These are phyloP conservation scores for Rhazya stricta DNA, from an alignment of 257 asterid species.

Conservation along the genomic window DNA sequence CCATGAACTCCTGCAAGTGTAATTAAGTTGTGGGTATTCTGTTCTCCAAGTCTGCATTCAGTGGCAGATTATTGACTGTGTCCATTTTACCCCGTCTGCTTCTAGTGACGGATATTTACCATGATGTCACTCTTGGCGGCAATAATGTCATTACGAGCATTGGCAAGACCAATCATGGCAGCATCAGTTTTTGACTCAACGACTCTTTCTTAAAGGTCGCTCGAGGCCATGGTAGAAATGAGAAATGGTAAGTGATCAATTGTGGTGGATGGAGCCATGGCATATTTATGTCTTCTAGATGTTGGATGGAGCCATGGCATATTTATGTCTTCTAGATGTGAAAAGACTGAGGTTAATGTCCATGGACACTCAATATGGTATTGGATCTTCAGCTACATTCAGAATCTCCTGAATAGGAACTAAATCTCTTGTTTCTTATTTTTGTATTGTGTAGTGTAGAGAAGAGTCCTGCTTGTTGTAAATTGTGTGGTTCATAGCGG, in stretches of 20 bases:
- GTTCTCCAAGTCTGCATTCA: constrained; percentile 10
- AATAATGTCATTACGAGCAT: constrained; percentile 10
- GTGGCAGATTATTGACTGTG: constrained; percentile 11
- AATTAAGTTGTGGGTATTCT: constrained; percentile 24
- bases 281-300: constrained; percentile 12
- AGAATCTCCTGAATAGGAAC: constrained; percentile 14
- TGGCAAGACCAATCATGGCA: constrained; percentile 13
- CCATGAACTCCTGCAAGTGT: constrained; percentile 24
- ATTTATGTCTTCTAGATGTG: constrained; percentile 10
- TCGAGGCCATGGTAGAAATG: constrained; percentile 16
- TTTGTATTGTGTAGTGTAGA: constrained; percentile 39
- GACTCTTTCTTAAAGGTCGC: constrained; percentile 6
- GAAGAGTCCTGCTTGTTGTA: constrained; percentile 40
- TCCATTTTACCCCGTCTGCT: constrained; percentile 9
- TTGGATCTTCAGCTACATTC: constrained; percentile 13
- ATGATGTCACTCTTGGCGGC: constrained; percentile 40
- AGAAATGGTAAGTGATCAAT: constrained; percentile 14
- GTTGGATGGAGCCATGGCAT: constrained; percentile 1
- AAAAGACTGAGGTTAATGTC: constrained; percentile 16
- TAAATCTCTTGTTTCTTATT: constrained; percentile 29
- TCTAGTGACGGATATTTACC: constrained; percentile 33
- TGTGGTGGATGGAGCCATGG: neutral
- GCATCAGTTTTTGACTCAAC: neutral
- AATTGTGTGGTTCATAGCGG: constrained; percentile 35
- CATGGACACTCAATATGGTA: constrained; percentile 21